phyloP scores from a whole-genome alignment of 129 eudicot genomes.

The Flaveria bidentis region DNA sequence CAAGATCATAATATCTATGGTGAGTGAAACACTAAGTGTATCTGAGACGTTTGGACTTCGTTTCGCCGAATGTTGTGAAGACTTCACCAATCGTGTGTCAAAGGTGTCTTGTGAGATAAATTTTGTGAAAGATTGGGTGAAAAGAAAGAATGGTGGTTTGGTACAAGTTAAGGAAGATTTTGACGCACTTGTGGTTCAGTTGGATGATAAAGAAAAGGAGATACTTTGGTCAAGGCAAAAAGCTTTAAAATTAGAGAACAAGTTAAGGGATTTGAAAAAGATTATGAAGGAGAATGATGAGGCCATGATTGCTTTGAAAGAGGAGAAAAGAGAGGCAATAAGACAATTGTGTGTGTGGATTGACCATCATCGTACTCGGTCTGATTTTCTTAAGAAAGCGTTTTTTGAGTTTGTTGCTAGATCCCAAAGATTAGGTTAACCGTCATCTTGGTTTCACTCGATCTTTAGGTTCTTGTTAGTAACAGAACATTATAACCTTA shows the following conservation, averaged over 20 bases:
- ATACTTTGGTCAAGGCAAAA: conserved; percentile 50
- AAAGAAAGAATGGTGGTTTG: conserved; percentile 43
- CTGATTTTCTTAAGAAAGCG: conserved; percentile 56
- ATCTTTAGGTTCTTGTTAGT: conserved; percentile 11
- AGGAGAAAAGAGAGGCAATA: conserved; percentile 85
- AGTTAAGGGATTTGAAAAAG: conserved; percentile 56
- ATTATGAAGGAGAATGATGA: conserved; percentile 52
- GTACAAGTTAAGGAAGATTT: conserved; percentile 47
- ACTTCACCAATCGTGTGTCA: conserved; percentile 56
- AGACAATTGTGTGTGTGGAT: conserved; percentile 76
- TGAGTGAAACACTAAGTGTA: conserved; percentile 41
- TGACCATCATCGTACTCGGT: conserved; percentile 70
- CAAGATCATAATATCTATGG: conserved; percentile 41
- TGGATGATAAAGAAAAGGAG: conserved; percentile 64
- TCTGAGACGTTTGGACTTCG: conserved; percentile 45
- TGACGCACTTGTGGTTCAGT: conserved; percentile 38
- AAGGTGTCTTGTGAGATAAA: conserved; percentile 61
- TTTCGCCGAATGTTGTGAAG: conserved; percentile 49
- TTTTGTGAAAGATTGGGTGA: conserved; percentile 61
- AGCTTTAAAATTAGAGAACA: conserved; percentile 54
- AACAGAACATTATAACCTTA: neutral
- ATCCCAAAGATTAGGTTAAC: conserved; percentile 22
- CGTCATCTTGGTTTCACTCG: neutral
- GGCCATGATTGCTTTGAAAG: conserved; percentile 43
- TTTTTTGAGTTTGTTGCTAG: conserved; percentile 33